Evolutionary conservation across 2,329 filamentous ascomycete species (phyloP).

Genomic region (Orbilia blumenaviensis): DNA sequence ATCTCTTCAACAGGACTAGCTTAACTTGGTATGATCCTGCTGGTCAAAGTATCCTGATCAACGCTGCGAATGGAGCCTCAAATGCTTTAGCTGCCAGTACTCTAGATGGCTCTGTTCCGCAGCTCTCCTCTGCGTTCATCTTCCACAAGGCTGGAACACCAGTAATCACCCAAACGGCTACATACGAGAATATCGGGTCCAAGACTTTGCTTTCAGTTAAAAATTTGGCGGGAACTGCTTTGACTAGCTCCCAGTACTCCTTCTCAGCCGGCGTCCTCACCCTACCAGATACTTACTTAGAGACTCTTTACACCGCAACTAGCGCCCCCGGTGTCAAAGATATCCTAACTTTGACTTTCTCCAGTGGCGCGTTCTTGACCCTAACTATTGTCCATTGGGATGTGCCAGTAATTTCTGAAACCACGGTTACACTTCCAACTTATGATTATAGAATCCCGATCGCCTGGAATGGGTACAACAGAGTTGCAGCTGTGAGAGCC

Average conservation of each 20-base stretch:
- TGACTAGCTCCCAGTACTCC: conserved; percentile 64
- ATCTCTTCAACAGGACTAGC: conserved; percentile 64
- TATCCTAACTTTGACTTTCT: conserved; percentile 67
- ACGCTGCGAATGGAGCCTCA: conserved; percentile 61
- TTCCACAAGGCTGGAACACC: conserved; percentile 61
- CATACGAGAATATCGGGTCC: conserved; percentile 66
- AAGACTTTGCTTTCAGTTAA: conserved; percentile 65
- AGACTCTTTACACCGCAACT: conserved; percentile 62
- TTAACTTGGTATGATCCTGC: conserved; percentile 66
- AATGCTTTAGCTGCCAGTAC: conserved; percentile 68
- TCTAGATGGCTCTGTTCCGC: conserved; percentile 63
- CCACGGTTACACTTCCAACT: conserved; percentile 58
- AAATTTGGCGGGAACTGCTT: conserved; percentile 60
- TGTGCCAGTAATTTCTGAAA: conserved; percentile 61
- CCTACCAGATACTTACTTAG: conserved; percentile 62
- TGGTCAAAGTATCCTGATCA: conserved; percentile 64
- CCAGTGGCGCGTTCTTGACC: conserved; percentile 64
- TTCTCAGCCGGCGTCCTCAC: conserved; percentile 65
- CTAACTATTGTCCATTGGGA: conserved; percentile 68
- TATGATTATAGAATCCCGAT: conserved; percentile 63
- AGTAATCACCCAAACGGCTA: conserved; percentile 63
- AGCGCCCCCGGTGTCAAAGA: conserved; percentile 64
- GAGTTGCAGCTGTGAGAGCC: conserved; percentile 67
- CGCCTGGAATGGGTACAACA: conserved; percentile 65
- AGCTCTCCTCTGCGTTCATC: conserved; percentile 67